A percentile compares a stretch with the other conserved stretches of the same genome.
These are phyloP conservation scores for Leishmania gerbilli DNA, from an alignment of 208 protist genomes.

Conservation along the genomic window DNA sequence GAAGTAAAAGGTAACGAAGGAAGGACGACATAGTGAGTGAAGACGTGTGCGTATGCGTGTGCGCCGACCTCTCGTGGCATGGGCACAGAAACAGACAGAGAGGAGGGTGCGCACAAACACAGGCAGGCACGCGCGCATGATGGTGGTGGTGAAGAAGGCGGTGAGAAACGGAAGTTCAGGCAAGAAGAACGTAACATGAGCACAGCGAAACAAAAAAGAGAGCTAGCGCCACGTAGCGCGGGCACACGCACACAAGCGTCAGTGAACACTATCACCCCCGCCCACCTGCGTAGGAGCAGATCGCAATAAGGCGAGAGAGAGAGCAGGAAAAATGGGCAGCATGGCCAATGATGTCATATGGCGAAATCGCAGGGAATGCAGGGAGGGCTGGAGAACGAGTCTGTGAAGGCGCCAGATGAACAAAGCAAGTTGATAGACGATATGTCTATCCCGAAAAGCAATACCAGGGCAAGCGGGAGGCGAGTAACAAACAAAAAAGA, in stretches of 20 bases:
- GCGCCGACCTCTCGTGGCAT: neutral
- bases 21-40: neutral
- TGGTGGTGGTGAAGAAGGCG: neutral
- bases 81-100: neutral
- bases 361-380: neutral
- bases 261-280: neutral
- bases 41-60: neutral
- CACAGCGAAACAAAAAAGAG: neutral
- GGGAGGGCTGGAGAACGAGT: neutral
- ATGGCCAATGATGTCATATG: neutral
- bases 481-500: neutral
- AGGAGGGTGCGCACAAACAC: neutral
- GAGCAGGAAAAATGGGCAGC: neutral
- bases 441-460: neutral
- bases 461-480: neutral
- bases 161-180: neutral
- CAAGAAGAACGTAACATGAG: neutral
- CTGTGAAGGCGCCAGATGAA: neutral
- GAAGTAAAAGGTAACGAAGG: neutral
- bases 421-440: neutral
- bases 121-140: neutral
- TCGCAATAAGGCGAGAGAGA: neutral
- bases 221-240: neutral
- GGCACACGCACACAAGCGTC: neutral
- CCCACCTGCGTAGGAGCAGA: neutral